Evolutionary conservation across 805 yeast genomes (phyloP).

Genomic region (Crinitomyces ghanaensis): DNA sequence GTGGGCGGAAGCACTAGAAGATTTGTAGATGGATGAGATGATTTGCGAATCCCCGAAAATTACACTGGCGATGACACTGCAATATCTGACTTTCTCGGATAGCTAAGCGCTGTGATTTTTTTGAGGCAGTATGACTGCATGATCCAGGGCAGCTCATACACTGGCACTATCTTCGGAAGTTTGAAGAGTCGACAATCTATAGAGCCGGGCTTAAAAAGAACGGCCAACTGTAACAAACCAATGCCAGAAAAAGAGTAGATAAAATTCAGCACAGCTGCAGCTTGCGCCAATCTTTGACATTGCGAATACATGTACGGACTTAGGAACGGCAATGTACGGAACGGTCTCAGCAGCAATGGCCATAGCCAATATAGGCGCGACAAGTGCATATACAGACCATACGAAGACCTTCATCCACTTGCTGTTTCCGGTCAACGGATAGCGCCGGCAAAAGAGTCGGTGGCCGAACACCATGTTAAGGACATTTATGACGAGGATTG

Average conservation of each 20-base stretch:
- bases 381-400: constrained; percentile 41
- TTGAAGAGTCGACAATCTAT: constrained; percentile 29
- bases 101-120: not conserved
- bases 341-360: constrained; percentile 52
- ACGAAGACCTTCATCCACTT: constrained; percentile 38
- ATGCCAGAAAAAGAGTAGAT: constrained; percentile 46
- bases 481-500: constrained; percentile 47
- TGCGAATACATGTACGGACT: constrained; percentile 33
- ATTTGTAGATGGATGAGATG: too few relatives aligned
- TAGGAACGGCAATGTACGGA: constrained; percentile 48
- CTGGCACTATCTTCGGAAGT: constrained; percentile 5
- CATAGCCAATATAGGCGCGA: constrained; percentile 50
- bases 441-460: constrained; percentile 66
- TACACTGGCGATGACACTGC: not conserved
- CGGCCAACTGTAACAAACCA: constrained; percentile 39
- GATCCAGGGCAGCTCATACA: not conserved
- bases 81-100: not conserved
- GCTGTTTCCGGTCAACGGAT: constrained; percentile 55
- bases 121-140: constrained; percentile 4
- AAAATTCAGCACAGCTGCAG: constrained; percentile 35
- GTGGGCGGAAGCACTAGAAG: too few relatives aligned
- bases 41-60: too few relatives aligned
- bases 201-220: constrained; percentile 41
- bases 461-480: constrained; percentile 58
- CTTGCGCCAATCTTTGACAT: constrained; percentile 45